Evolutionary conservation across 176 grass and related monocot genomes (phyloP), one percentile per base, ranked within the genome.

Genomic region (Tillandsia fasciculata): DNA sequence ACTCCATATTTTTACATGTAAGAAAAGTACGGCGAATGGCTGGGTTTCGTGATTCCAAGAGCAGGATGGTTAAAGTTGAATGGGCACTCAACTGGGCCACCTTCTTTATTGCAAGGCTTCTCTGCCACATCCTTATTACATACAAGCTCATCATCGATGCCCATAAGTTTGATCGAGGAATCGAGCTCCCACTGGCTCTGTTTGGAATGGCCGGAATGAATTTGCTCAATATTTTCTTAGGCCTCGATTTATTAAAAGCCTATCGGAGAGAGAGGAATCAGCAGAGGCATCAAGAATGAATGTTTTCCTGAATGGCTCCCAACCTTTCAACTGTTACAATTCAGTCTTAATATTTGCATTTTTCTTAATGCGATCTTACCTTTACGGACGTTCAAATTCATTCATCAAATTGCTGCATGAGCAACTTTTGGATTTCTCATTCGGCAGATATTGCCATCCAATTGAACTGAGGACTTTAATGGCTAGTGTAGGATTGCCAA

Each of bases 121-220:
- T 74, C 48, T 90, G 74, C 76, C 87, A 99, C 73, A 76, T 93
- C 53, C 76, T 99, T 53, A 93, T 99, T 50, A 88, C 82, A 48
- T 99, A 80, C 56, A 99, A 86, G 79, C 72, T 90, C 48, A 82
- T 99, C 23, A 42, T 78, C 12, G 90, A 99, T 80, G 82, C 89
- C 27, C 71, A 85, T 77, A 99, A 99, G 72, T 93, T 93, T 82
- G 82, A 26, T 14, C 78, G 65, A 70, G 94, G 84, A 68, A 90
- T 90, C 54, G 94, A 93, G 82, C 90, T 93, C 74, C 84, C 94
- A 1, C 64, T 99, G n/a, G 90, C 94, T 78, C 72, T 99, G 29
- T 79, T 86, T 67, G 89, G 89, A 22, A 99, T 99, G 94, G 82
- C 78, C 48, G 94, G 86, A 61, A 99, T 93, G 94, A 93, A 99